phyloP scores from a whole-genome alignment of 2,329 filamentous ascomycete genomes.

The Knufia petricola region DNA sequence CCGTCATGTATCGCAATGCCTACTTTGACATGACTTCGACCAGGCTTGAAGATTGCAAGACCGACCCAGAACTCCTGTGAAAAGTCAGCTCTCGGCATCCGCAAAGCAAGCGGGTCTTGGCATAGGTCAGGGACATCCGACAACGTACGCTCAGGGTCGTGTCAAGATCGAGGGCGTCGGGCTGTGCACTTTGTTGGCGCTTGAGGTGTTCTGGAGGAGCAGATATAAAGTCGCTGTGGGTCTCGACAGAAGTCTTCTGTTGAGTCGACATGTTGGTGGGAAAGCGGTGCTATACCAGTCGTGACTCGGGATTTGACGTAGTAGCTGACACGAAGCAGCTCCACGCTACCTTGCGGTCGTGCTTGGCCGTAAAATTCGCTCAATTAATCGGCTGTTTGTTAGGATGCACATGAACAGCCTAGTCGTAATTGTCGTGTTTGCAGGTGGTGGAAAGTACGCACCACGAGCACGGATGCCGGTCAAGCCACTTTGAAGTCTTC shows the following conservation, averaged over 20 bases:
- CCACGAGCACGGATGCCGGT: no score
- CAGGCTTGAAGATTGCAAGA: slow-evolving; percentile 14
- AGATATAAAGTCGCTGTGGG: background rate
- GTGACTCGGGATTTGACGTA: background rate
- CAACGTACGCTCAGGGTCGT: slow-evolving; percentile 17
- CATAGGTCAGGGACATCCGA: background rate
- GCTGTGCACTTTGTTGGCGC: slow-evolving; percentile 11
- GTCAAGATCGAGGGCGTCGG: slow-evolving; percentile 14
- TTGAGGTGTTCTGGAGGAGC: slow-evolving; percentile 13
- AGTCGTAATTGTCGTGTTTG: no score
- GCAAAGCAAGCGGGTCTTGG: background rate
- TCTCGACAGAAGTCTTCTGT: background rate
- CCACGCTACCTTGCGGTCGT: no score
- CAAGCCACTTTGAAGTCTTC: no score
- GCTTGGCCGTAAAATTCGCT: no score
- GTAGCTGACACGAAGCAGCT: no score
- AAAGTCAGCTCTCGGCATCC: slow-evolving; percentile 1
- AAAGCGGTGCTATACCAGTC: no score
- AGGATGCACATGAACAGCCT: no score
- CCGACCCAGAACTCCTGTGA: slow-evolving; percentile 19
- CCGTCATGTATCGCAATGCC: slow-evolving; percentile 21
- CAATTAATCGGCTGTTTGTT: no score
- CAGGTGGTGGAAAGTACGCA: no score
- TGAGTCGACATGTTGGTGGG: background rate
- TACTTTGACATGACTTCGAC: slow-evolving; percentile 16